Base-by-base conservation (phyloP, 2,329 filamentous ascomycete species). In the Penicillium paneum region DNA sequence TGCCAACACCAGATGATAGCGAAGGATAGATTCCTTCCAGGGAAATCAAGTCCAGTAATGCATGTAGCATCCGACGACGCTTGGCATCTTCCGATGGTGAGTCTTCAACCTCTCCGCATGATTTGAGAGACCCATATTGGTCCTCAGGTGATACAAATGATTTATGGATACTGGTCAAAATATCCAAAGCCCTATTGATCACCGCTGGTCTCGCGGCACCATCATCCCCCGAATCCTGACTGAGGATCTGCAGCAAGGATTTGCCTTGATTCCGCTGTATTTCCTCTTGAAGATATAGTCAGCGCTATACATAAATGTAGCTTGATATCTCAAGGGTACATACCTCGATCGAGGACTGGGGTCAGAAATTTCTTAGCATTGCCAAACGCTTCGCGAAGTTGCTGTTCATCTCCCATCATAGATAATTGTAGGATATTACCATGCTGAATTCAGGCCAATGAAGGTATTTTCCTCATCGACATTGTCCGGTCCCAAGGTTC, bases 11-110 rank as follows among this genome's bases (percentile, higher is more conserved):
- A 19, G 63, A 57, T 13, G 75, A 76, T 15, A 77, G 64, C 6
- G 67, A 76, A 6, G 75, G 75, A 57, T 77, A 77, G 24, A 78
- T 72, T 5, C 75, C 75, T 55, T 78, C 75, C 7, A 77, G 55
- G 3, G 75, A 75, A 36, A 77, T 67, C 45, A 78, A 57, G 50
- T 78, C 75, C 41, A 77, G 60, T 7, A 78, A 60, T 5, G 73
- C 71, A 66, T 77, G 69, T 3, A 76, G 59, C 13, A 68, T 56
- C 26, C 73, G 68, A 31, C 73, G 72, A 29, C 72, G 65, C 52
- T 68, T 76, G n/a, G 74, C 72, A 65, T 76, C 74, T 62, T 76
- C 73, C 29, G 74, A 58, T 21, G 62, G 63, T 7, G 63, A 54
- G 55, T 74, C 70, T 53, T 67, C 64, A n/a, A 54, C 48, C 5